A percentile compares a stretch with the other conserved stretches of the same genome.
phyloP scores from a whole-genome alignment of 2,329 filamentous ascomycete species.

The Stagonosporopsis rhizophila region DNA sequence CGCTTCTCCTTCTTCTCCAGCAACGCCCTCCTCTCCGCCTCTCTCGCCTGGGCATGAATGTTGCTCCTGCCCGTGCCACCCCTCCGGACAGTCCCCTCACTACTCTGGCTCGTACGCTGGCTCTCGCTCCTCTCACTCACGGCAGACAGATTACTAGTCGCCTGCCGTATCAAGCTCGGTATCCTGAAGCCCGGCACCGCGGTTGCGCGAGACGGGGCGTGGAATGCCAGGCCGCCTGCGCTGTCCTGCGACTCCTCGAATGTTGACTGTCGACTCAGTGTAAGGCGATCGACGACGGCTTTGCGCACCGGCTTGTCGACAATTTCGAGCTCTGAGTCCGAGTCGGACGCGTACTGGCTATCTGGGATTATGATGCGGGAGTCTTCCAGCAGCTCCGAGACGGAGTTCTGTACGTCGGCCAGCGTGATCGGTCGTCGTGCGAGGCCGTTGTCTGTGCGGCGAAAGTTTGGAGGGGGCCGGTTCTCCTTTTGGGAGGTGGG shows the following conservation, averaged over 20 bases:
- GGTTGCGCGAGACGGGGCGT: slow-evolving; percentile 51
- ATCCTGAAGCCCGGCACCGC: slow-evolving; percentile 64
- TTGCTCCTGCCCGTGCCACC: slow-evolving; percentile 65
- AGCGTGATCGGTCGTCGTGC: slow-evolving; percentile 74
- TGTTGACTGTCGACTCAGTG: slow-evolving; percentile 64
- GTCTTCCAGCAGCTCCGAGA: slow-evolving; percentile 82
- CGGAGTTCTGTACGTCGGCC: slow-evolving; percentile 80
- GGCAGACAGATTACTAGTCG: slow-evolving; percentile 64
- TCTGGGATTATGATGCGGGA: slow-evolving; percentile 63
- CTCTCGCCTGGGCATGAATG: slow-evolving; percentile 66
- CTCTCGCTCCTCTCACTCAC: slow-evolving; percentile 40
- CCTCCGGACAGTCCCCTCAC: slow-evolving; percentile 49
- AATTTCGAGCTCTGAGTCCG: slow-evolving; percentile 47
- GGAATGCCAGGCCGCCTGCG: slow-evolving; percentile 62
- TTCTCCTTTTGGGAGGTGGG: slow-evolving; percentile 53
- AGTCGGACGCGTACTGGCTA: slow-evolving; percentile 51
- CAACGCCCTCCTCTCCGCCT: slow-evolving; percentile 61
- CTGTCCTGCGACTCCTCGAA: slow-evolving; percentile 29
- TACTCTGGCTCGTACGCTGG: slow-evolving; percentile 17
- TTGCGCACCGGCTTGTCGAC: slow-evolving; percentile 37
- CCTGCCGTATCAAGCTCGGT: slow-evolving; percentile 74
- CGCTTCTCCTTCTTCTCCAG: slow-evolving; percentile 60
- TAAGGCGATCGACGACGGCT: slow-evolving; percentile 74
- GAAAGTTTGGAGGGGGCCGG: slow-evolving; percentile 64
- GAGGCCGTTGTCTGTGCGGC: slow-evolving; percentile 64